Conservation (phyloP, 768 basidiomycete genomes). For the Naganishia kalamii region DNA sequence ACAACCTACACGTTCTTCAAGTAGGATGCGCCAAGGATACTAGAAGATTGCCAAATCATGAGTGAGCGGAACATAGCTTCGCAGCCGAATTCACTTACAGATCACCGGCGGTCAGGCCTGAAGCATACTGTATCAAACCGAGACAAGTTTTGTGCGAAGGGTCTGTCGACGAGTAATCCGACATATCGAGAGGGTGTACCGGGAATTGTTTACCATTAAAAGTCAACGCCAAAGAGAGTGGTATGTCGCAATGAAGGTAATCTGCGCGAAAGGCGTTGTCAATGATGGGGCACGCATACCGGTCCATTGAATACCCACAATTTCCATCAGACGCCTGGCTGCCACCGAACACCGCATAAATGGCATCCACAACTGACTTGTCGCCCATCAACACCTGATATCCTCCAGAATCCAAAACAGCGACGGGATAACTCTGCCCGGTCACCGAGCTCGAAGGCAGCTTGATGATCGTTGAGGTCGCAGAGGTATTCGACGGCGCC, state of each 20-base stretch:
- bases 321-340: conserved; percentile 37
- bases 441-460: conserved; percentile 23
- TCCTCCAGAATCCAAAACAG: conserved; percentile 44
- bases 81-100: conserved; percentile 25
- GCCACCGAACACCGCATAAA: conserved; percentile 35
- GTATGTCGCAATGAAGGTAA: conserved; percentile 41
- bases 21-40: conserved; percentile 42
- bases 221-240: conserved; percentile 37
- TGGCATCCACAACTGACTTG: conserved; percentile 33
- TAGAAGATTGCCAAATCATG: conserved; percentile 9
- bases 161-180: conserved; percentile 35
- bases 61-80: background rate
- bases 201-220: conserved; percentile 34
- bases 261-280: conserved; percentile 23
- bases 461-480: background rate
- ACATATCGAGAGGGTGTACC: conserved; percentile 44
- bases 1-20: conserved; percentile 42
- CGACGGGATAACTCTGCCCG: conserved; percentile 31
- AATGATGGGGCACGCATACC: background rate
- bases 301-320: conserved; percentile 28
- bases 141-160: conserved; percentile 37
- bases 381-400: conserved; percentile 39
- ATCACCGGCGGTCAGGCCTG: conserved; percentile 35
- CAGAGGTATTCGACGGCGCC: background rate
- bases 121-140: conserved; percentile 42